Evolutionary conservation across 2,329 filamentous ascomycete genomes (phyloP).

Genomic region (Aphanoascus verrucosus): DNA sequence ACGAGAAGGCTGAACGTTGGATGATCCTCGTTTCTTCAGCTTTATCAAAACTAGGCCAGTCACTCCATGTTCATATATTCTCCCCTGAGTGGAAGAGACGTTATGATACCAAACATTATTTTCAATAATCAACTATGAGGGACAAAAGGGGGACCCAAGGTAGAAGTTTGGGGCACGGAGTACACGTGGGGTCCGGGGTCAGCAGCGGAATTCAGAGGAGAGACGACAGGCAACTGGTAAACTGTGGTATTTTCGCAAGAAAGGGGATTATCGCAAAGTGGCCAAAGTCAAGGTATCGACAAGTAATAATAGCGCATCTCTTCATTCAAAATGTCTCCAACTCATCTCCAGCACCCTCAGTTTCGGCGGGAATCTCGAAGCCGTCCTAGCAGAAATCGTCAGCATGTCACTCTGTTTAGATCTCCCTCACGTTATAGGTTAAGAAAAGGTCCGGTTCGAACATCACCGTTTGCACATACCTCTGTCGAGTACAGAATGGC

Average conservation of each 20-base stretch:
- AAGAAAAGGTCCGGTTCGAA: constrained; percentile 4
- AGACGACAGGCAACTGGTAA: background rate
- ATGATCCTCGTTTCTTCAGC: background rate
- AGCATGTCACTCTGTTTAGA: background rate
- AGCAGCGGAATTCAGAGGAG: background rate
- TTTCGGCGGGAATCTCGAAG: constrained; percentile 77
- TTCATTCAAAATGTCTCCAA: constrained; percentile 31
- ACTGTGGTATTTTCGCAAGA: constrained; percentile 5
- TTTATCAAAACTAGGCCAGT: background rate
- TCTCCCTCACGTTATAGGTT: background rate
- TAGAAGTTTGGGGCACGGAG: background rate
- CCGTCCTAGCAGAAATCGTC: constrained; percentile 30
- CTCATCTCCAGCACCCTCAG: constrained; percentile 31
- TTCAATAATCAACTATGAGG: background rate
- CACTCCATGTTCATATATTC: background rate
- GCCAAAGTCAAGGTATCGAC: constrained; percentile 1
- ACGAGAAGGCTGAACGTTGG: background rate
- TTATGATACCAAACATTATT: background rate
- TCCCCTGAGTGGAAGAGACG: background rate
- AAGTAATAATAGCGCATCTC: background rate
- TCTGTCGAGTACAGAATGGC: constrained; percentile 95
- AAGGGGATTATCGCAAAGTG: background rate
- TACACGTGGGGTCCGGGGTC: background rate
- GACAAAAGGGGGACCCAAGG: no score
- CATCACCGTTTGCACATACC: constrained; percentile 31